These are phyloP conservation scores for Dendrocalamus sinicus DNA, from an alignment of 176 grass and related monocot genomes.

Conservation along the genomic window DNA sequence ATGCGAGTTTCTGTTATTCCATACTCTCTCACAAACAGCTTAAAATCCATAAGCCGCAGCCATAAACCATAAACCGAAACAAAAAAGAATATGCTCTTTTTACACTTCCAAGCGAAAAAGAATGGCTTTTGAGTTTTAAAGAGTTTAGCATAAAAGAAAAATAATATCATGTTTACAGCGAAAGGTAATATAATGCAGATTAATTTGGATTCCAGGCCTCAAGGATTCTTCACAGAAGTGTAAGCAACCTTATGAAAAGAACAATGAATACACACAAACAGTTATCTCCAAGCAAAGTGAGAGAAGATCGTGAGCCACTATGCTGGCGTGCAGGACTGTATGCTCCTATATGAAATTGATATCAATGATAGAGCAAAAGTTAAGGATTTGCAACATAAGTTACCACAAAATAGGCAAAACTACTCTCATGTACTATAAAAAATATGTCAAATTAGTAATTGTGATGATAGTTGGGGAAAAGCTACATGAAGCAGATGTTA, in stretches of 20 bases:
- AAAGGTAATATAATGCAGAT: neutral
- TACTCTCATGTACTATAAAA: neutral
- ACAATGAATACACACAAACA: neutral
- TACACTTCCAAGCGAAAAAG: neutral
- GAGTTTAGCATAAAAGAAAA: neutral
- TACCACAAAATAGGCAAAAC: neutral
- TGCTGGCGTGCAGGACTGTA: neutral
- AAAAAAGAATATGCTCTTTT: neutral
- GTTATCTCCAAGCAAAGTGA: neutral
- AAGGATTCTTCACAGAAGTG: neutral
- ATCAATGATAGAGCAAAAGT: neutral
- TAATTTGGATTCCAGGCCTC: neutral
- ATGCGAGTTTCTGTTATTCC: no score
- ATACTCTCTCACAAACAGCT: no score
- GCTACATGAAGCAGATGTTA: neutral
- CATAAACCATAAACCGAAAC: no score
- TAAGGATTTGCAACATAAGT: neutral
- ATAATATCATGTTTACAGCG: neutral
- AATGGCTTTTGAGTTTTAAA: neutral
- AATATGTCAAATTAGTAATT: slow-evolving; percentile 18
- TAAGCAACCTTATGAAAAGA: neutral
- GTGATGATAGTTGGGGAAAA: neutral
- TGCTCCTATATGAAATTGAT: neutral
- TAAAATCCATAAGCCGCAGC: no score
- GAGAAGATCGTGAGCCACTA: neutral